Percentiles rank a stretch among this genome's conserved stretches.
Evolutionary conservation across 2,329 filamentous ascomycete genomes (phyloP).

Genomic region (Clarireedia sp.): DNA sequence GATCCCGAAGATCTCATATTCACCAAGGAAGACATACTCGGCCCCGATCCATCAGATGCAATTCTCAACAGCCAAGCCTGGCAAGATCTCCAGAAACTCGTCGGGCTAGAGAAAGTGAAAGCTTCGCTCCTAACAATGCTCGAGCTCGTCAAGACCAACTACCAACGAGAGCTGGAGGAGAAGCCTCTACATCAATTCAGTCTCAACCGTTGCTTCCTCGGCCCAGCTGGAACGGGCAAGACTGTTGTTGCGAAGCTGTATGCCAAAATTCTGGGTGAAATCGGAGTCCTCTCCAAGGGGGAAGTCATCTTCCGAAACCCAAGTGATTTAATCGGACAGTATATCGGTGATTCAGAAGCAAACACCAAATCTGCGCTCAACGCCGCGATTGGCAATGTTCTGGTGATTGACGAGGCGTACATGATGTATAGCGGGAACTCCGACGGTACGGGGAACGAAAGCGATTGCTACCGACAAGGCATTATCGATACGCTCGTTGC

Average conservation of each 20-base stretch:
- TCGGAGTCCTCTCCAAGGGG: slow-evolving; percentile 45
- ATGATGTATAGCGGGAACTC: slow-evolving; percentile 33
- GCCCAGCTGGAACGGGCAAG: slow-evolving; percentile 69
- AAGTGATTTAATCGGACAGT: slow-evolving; percentile 41
- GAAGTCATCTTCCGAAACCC: slow-evolving; percentile 35
- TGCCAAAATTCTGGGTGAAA: slow-evolving; percentile 54
- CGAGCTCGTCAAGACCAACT: slow-evolving; percentile 44
- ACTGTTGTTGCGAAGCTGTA: slow-evolving; percentile 68
- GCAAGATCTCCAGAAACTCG: slow-evolving; percentile 46
- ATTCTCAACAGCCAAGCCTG: slow-evolving; percentile 47
- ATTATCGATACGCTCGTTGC: slow-evolving; percentile 68
- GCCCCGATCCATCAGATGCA: slow-evolving; percentile 50
- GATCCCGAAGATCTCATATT: slow-evolving; percentile 32
- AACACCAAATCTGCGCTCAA: slow-evolving; percentile 65
- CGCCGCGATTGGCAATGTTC: slow-evolving; percentile 42
- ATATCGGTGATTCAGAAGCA: slow-evolving; percentile 52
- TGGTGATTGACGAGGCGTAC: slow-evolving; percentile 54
- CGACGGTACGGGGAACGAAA: slow-evolving; percentile 33
- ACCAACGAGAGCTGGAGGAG: slow-evolving; percentile 55
- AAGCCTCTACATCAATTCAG: slow-evolving; percentile 51
- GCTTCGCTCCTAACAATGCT: slow-evolving; percentile 48
- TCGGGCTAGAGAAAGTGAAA: slow-evolving; percentile 48
- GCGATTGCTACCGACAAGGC: slow-evolving; percentile 50
- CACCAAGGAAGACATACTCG: slow-evolving; percentile 60
- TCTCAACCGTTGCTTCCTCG: slow-evolving; percentile 62